phyloP scores from a whole-genome alignment of 805 yeast genomes.

The Saturnispora dispora region DNA sequence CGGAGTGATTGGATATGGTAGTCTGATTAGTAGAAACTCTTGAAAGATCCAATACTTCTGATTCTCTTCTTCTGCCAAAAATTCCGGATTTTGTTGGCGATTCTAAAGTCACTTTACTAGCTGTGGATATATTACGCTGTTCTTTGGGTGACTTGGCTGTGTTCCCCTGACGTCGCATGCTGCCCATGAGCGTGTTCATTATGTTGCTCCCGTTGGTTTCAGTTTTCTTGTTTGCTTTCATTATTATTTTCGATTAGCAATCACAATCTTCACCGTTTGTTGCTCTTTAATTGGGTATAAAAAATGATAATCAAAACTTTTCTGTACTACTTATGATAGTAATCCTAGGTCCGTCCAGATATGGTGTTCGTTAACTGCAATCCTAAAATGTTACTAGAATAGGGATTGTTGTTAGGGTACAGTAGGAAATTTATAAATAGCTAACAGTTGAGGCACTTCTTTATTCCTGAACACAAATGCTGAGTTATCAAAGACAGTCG shows the following conservation, averaged over 20 bases:
- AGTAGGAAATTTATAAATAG: no score
- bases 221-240: slow-evolving; percentile 10
- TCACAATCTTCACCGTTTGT: not conserved
- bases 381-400: not conserved
- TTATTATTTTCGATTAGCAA: not conserved
- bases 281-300: not conserved
- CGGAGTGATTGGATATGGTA: slow-evolving; percentile 12
- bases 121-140: not conserved
- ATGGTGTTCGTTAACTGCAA: not conserved
- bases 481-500: not conserved
- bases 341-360: not conserved
- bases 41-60: slow-evolving; percentile 18
- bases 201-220: slow-evolving; percentile 8
- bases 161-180: slow-evolving; percentile 9
- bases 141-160: not conserved
- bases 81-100: slow-evolving; percentile 6
- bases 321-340: no score
- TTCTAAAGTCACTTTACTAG: not conserved
- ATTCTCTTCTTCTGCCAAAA: slow-evolving; percentile 6
- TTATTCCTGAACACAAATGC: not conserved
- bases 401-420: not conserved
- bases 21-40: slow-evolving; percentile 22
- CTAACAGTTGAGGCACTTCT: not conserved
- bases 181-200: slow-evolving; percentile 12
- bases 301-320: no score